These are phyloP conservation scores for Metschnikowia picachoensis DNA, from an alignment of 805 yeast genomes.

Conservation along the genomic window DNA sequence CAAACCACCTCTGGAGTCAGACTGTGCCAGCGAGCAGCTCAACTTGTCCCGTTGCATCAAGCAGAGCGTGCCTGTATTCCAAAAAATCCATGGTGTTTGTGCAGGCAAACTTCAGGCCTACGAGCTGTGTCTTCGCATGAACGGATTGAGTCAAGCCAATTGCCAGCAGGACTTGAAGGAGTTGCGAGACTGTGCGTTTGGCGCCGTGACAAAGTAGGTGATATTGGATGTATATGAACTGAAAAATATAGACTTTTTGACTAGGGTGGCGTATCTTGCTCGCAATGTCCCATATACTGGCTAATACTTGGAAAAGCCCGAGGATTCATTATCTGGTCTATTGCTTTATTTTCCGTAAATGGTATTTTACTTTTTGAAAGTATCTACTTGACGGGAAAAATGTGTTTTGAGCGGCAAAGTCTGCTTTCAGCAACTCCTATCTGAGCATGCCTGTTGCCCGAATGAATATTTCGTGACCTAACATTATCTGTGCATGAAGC, in stretches of 20 bases:
- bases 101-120: slow-evolving; percentile 54
- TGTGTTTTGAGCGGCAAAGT: too few species aligned
- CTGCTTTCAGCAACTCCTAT: too few species aligned
- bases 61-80: slow-evolving; percentile 64
- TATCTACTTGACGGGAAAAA: too few species aligned
- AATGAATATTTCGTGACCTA: too few species aligned
- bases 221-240: not conserved
- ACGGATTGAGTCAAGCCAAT: slow-evolving; percentile 36
- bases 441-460: too few species aligned
- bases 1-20: slow-evolving; percentile 46
- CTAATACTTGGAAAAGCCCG: too few species aligned
- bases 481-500: too few species aligned
- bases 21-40: slow-evolving; percentile 55
- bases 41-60: slow-evolving; percentile 61
- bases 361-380: too few species aligned
- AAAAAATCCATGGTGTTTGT: slow-evolving; percentile 62
- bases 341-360: too few species aligned
- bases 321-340: too few species aligned
- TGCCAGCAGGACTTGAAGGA: slow-evolving; percentile 52
- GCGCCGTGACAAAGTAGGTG: slow-evolving; percentile 9
- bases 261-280: too few species aligned
- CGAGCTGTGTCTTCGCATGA: slow-evolving; percentile 58
- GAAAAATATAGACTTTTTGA: not conserved
- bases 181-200: slow-evolving; percentile 62
- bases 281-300: too few species aligned